phyloP scores from a whole-genome alignment of 2,329 filamentous ascomycete genomes.

The Fusarium paranaense region DNA sequence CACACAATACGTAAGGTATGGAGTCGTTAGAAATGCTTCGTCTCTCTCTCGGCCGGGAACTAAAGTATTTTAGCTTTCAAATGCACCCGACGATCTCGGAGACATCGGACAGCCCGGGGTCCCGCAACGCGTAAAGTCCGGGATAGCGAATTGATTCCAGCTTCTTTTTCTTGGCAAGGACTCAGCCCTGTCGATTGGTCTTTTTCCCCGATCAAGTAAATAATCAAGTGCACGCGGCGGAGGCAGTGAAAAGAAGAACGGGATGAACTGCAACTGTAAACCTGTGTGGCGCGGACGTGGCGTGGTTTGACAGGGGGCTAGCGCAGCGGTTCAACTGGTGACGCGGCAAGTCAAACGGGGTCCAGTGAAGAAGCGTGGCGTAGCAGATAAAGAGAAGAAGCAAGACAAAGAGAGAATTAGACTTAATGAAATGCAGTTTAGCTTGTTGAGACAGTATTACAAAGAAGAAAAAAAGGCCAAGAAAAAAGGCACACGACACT shows the following conservation, averaged over 20 bases:
- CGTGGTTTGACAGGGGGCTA: not conserved
- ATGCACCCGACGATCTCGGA: constrained; percentile 9
- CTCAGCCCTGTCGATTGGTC: not conserved
- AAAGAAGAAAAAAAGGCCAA: not conserved
- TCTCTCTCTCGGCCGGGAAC: constrained; percentile 20
- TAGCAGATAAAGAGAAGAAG: not conserved
- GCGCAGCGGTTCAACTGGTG: not conserved
- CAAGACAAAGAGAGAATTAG: not conserved
- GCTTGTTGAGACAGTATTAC: not conserved
- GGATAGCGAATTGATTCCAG: not conserved
- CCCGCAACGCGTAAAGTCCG: constrained; percentile 11
- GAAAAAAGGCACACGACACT: not conserved
- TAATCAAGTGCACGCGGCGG: not conserved
- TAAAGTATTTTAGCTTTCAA: not conserved
- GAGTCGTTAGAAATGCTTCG: constrained; percentile 20
- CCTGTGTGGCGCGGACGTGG: not conserved
- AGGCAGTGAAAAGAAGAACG: not conserved
- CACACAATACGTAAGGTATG: constrained; percentile 19
- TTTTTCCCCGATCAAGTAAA: not conserved
- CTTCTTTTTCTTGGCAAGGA: not conserved
- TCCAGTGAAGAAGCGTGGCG: not conserved
- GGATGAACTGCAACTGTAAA: not conserved
- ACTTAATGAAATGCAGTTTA: not conserved
- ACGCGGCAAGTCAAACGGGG: not conserved
- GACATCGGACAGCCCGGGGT: constrained; percentile 5